These are phyloP conservation scores for Oryza longistaminata DNA, from an alignment of 176 grass and related monocot species.

Conservation along the genomic window DNA sequence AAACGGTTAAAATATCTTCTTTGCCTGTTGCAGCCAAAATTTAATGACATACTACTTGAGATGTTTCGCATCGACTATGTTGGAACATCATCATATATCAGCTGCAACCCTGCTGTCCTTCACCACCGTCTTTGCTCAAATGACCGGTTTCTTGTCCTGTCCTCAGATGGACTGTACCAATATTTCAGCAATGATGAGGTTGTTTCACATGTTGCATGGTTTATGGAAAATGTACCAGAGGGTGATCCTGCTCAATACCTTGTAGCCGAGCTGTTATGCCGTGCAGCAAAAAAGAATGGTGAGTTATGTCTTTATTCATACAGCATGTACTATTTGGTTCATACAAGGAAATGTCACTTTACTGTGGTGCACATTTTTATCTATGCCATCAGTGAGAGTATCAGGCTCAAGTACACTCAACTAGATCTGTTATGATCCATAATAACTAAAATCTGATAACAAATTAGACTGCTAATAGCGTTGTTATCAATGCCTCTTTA, in stretches of 20 bases:
- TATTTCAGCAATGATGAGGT: conserved; percentile 96
- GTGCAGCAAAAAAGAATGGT: conserved; percentile 95
- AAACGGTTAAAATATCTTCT: conserved; percentile 22
- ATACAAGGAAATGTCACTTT: background rate
- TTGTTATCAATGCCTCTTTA: background rate
- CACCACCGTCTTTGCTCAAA: conserved; percentile 71
- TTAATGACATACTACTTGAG: conserved; percentile 74
- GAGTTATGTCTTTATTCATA: conserved; percentile 30
- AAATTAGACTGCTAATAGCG: background rate
- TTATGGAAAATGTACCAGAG: conserved; percentile 93
- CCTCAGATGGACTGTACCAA: conserved; percentile 89
- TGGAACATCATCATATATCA: conserved; percentile 69
- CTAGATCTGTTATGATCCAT: background rate
- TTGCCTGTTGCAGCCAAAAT: conserved; percentile 59
- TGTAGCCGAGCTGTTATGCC: conserved; percentile 82
- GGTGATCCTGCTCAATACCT: conserved; percentile 93
- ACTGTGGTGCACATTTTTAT: background rate
- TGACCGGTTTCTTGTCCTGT: conserved; percentile 80
- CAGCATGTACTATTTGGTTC: background rate
- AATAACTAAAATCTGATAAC: background rate
- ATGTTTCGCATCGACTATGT: conserved; percentile 84
- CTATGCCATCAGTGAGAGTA: background rate
- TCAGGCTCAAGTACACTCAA: background rate
- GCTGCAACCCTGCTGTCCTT: conserved; percentile 73
- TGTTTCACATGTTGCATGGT: conserved; percentile 83